phyloP scores from a whole-genome alignment of 2,329 filamentous ascomycete genomes.

The Alternaria brassicicola region DNA sequence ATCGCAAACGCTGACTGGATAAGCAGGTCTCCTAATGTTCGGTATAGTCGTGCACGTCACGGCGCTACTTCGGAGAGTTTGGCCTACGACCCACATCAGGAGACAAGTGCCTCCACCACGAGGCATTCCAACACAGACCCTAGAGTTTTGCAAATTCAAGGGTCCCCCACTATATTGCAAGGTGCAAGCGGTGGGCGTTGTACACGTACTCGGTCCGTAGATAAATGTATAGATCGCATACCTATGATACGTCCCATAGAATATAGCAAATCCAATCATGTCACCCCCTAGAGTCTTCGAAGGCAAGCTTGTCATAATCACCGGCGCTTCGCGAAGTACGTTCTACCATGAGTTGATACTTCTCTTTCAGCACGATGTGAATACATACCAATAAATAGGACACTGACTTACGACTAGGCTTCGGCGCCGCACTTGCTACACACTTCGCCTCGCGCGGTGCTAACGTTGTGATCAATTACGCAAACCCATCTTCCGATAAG shows the following conservation, averaged over 20 bases:
- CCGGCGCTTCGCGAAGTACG: constrained; percentile 12
- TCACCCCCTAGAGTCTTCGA: constrained; percentile 6
- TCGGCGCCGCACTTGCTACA: constrained; percentile 12
- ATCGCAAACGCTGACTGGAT: neutral
- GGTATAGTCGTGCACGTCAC: neutral
- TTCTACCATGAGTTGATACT: neutral
- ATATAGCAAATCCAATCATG: neutral
- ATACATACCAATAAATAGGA: neutral
- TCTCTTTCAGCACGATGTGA: neutral
- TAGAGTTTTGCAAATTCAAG: constrained; percentile 1
- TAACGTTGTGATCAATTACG: constrained; percentile 13
- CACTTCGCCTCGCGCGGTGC: constrained; percentile 10
- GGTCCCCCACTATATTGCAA: neutral
- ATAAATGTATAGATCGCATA: neutral
- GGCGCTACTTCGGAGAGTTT: neutral
- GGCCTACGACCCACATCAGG: neutral
- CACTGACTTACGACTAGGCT: constrained; percentile 7
- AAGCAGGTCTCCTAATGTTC: neutral
- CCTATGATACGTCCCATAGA: neutral
- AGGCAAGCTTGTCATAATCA: constrained; percentile 13
- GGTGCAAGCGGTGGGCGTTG: neutral
- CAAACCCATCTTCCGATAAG: constrained; percentile 5
- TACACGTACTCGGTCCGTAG: neutral
- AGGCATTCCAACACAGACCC: constrained; percentile 1
- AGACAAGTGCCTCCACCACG: neutral